Conservation (phyloP, 768 basidiomycete species). For the Rhodotorula taiwanensis region DNA sequence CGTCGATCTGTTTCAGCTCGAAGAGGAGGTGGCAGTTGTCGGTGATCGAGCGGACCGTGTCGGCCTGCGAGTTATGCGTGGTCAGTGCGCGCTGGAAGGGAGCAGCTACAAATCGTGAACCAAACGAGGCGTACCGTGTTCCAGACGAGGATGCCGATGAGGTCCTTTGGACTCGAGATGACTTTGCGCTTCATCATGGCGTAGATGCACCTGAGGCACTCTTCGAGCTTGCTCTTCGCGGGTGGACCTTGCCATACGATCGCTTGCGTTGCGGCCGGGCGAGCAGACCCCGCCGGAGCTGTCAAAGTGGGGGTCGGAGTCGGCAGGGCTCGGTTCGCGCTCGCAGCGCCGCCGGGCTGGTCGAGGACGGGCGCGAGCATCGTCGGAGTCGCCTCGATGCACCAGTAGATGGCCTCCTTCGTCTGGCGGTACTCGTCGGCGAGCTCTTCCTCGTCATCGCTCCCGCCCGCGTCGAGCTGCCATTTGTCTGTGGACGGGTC, state of each 20-base stretch:
- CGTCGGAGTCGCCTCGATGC: conserved; percentile 84
- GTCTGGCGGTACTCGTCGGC: conserved; percentile 46
- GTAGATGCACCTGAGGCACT: conserved; percentile 73
- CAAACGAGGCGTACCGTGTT: conserved; percentile 64
- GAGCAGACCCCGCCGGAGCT: background rate
- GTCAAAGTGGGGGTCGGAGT: conserved; percentile 1
- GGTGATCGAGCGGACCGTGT: conserved; percentile 49
- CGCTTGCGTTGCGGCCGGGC: background rate
- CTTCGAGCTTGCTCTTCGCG: conserved; percentile 67
- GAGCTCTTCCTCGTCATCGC: conserved; percentile 25
- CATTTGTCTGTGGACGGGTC: background rate
- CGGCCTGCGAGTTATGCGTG: conserved; percentile 2
- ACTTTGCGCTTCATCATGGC: conserved; percentile 87
- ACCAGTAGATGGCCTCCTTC: conserved; percentile 85
- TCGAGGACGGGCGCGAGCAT: conserved; percentile 70
- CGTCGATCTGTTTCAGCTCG: conserved; percentile 66
- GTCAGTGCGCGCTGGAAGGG: too few relatives aligned
- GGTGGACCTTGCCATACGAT: conserved; percentile 51
- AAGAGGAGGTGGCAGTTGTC: conserved; percentile 70
- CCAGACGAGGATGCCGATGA: conserved; percentile 82
- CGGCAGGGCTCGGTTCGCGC: background rate
- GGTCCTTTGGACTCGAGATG: conserved; percentile 76
- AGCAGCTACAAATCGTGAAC: too few relatives aligned
- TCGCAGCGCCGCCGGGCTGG: background rate
- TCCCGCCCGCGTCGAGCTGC: background rate